Evolutionary conservation across 2,329 filamentous ascomycete genomes (phyloP).

Genomic region (Sarocladium brachiariae): DNA sequence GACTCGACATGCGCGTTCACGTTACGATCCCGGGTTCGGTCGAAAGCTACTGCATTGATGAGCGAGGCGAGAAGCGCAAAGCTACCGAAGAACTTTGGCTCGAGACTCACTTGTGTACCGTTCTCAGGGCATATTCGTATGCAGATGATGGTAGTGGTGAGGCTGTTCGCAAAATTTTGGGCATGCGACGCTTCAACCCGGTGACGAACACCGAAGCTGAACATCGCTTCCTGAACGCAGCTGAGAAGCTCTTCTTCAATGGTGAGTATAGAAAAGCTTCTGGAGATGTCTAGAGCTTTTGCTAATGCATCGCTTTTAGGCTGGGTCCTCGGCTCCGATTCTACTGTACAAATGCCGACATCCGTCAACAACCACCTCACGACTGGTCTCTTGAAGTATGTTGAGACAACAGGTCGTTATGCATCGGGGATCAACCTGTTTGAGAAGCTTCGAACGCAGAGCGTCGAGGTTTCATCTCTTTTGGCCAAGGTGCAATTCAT

Average conservation of each 20-base stretch:
- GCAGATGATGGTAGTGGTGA: constrained; percentile 93
- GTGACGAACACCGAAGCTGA: constrained; percentile 98
- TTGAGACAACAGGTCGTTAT: constrained; percentile 89
- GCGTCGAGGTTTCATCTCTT: constrained; percentile 89
- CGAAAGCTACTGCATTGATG: constrained; percentile 95
- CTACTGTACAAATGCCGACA: constrained; percentile 94
- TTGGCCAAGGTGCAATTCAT: constrained; percentile 87
- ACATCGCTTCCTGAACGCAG: constrained; percentile 89
- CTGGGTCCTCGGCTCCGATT: constrained; percentile 93
- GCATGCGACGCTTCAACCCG: constrained; percentile 94
- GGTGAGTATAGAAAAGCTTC: constrained; percentile 40
- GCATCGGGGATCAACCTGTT: constrained; percentile 96
- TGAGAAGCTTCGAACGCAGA: constrained; percentile 85
- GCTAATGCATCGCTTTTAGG: constrained; percentile 39
- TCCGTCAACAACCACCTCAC: constrained; percentile 94
- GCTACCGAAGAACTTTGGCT: constrained; percentile 93
- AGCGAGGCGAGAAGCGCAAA: constrained; percentile 88
- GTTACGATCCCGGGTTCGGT: constrained; percentile 95
- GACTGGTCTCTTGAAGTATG: constrained; percentile 88
- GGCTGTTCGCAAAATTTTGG: constrained; percentile 92
- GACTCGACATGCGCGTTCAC: constrained; percentile 96
- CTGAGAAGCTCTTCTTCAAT: constrained; percentile 90
- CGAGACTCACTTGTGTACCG: constrained; percentile 93
- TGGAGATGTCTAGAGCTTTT: background rate
- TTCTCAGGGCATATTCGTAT: constrained; percentile 90